Conservation (phyloP, 257 asterid species). For the Solanum peruvianum region DNA sequence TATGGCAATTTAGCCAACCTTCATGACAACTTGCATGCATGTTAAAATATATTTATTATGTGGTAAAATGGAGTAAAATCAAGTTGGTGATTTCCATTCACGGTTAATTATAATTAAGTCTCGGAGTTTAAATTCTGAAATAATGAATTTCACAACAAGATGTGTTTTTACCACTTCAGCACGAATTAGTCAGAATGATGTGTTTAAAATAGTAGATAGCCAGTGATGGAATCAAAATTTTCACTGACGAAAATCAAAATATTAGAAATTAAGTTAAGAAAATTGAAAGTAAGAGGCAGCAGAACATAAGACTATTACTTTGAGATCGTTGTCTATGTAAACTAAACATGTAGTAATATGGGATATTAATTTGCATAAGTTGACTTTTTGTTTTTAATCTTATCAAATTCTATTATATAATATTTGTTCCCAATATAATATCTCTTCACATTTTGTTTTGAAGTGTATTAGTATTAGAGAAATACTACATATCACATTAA, state of each 20-base stretch:
- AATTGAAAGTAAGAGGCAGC: background rate
- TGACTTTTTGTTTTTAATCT: background rate
- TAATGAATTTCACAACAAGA: background rate
- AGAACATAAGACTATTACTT: background rate
- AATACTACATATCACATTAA: background rate
- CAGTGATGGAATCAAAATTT: background rate
- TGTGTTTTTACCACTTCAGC: background rate
- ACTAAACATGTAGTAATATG: background rate
- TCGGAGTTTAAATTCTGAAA: background rate
- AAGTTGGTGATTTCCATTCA: background rate
- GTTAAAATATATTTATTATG: background rate
- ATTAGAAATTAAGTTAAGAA: background rate
- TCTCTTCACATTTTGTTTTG: background rate
- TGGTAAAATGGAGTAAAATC: background rate
- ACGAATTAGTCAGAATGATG: background rate
- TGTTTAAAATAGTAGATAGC: background rate
- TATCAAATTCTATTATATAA: background rate
- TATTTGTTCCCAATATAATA: background rate
- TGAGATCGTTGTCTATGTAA: background rate
- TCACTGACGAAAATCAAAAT: background rate
- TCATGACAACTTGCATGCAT: background rate
- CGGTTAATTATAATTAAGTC: background rate
- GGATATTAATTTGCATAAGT: background rate
- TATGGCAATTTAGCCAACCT: background rate
- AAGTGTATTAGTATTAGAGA: background rate